phyloP scores from a whole-genome alignment of 805 yeast species.

The Metschnikowia borealis region DNA sequence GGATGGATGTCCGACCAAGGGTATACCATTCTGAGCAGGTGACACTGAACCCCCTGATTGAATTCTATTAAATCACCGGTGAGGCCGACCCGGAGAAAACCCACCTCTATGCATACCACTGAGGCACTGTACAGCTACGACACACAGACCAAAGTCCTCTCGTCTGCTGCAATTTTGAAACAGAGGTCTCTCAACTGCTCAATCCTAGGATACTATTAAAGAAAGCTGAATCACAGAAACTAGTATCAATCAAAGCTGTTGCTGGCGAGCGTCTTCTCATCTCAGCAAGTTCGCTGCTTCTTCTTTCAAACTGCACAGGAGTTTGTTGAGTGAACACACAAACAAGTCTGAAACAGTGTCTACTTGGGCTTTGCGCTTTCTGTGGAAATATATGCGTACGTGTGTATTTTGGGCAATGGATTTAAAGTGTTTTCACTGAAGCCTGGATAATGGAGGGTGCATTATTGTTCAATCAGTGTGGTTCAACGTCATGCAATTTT shows the following conservation, averaged over 20 bases:
- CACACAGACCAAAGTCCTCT: conserved; percentile 13
- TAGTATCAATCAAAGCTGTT: conserved; percentile 34
- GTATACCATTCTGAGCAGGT: too few species aligned
- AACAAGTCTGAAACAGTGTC: conserved; percentile 24
- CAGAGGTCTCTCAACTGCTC: conserved; percentile 16
- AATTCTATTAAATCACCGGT: conserved; percentile 19
- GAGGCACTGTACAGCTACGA: conserved; percentile 28
- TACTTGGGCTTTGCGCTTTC: conserved; percentile 18
- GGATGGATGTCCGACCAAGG: too few species aligned
- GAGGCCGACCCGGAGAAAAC: conserved; percentile 3
- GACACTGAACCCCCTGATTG: too few species aligned
- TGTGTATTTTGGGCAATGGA: too few species aligned
- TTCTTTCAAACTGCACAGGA: conserved; percentile 42
- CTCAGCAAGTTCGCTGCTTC: conserved; percentile 36
- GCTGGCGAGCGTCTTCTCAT: conserved; percentile 45
- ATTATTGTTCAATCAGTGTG: too few species aligned
- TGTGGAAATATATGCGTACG: too few species aligned
- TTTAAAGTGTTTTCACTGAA: too few species aligned
- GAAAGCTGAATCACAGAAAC: conserved; percentile 3
- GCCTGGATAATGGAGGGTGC: too few species aligned
- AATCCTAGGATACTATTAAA: conserved; percentile 18
- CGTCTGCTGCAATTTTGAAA: conserved; percentile 22
- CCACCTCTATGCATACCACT: conserved; percentile 20
- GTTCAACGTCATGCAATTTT: too few species aligned
- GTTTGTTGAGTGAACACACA: conserved; percentile 32